Evolutionary conservation across 2,329 filamentous ascomycete genomes (phyloP).

Genomic region (Dothistroma pini): DNA sequence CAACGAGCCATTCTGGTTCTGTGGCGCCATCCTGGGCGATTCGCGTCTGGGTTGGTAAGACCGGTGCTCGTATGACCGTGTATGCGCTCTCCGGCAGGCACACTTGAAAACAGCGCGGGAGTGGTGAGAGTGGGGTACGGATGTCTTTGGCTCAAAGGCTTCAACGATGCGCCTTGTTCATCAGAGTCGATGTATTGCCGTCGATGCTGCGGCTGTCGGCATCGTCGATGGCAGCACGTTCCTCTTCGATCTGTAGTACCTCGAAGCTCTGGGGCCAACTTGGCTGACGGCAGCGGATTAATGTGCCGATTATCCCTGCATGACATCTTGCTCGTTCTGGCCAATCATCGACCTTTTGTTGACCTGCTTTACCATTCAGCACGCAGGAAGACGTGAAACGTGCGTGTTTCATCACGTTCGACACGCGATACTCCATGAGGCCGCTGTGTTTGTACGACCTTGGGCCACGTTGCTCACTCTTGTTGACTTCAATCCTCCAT

Average conservation of each 20-base stretch:
- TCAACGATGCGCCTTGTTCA: not conserved
- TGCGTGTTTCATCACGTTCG: too few species aligned
- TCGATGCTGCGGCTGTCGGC: not conserved
- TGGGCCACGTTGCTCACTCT: not conserved
- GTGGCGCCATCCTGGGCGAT: conserved; percentile 26
- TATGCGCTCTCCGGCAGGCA: not conserved
- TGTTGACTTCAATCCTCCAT: too few species aligned
- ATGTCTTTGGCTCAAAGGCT: not conserved
- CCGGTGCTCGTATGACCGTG: not conserved
- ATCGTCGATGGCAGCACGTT: not conserved
- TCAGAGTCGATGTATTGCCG: not conserved
- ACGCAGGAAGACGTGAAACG: too few species aligned
- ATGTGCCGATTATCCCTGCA: not conserved
- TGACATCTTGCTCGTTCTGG: not conserved
- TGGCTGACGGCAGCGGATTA: not conserved
- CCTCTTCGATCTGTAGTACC: not conserved
- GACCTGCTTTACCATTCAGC: not conserved
- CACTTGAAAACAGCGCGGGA: too few species aligned
- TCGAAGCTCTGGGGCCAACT: not conserved
- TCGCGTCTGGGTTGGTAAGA: not conserved
- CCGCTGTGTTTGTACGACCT: not conserved
- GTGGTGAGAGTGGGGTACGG: not conserved
- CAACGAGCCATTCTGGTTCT: conserved; percentile 71
- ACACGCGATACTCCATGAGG: too few species aligned
- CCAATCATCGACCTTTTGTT: not conserved